Percentiles rank a stretch among this genome's conserved stretches.
These are phyloP conservation scores for Coccomyxa sp. DNA, from an alignment of 139 green algal species.

Conservation along the genomic window DNA sequence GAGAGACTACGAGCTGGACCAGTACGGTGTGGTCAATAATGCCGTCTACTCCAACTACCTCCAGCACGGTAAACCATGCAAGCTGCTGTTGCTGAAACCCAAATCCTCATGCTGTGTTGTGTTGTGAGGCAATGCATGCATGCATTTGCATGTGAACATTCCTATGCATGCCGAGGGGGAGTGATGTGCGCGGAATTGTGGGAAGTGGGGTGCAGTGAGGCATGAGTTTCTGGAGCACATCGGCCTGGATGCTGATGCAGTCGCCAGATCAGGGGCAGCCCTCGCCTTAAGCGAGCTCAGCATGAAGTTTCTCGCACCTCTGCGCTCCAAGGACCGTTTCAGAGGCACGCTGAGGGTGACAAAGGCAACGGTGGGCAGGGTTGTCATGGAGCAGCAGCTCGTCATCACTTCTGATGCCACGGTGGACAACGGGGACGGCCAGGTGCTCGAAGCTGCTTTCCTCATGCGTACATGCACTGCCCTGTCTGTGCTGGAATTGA, in stretches of 20 bases:
- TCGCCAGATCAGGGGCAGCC: conserved; percentile 37
- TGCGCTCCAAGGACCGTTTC: conserved; percentile 30
- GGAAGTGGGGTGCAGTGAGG: conserved; percentile 12
- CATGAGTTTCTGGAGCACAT: conserved; percentile 38
- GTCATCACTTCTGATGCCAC: background rate
- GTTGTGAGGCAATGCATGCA: too few species aligned
- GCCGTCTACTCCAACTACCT: conserved; percentile 45
- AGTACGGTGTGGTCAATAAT: conserved; percentile 44
- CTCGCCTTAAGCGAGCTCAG: conserved; percentile 43
- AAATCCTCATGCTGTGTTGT: background rate
- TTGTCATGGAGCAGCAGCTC: conserved; percentile 26
- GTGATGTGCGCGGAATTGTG: too few species aligned
- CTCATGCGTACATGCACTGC: background rate
- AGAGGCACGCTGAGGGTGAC: conserved; percentile 12
- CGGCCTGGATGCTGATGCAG: conserved; percentile 28
- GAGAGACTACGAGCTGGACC: conserved; percentile 40
- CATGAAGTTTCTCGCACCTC: conserved; percentile 31
- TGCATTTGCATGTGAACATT: too few species aligned
- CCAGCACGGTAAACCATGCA: conserved; percentile 32
- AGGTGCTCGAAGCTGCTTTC: background rate
- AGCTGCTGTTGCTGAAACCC: background rate
- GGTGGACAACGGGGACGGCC: background rate
- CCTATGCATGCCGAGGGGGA: too few species aligned
- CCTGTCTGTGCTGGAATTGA: background rate
- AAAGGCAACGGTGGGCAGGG: conserved; percentile 19